Evolutionary conservation across 257 asterid species (phyloP), one percentile per base, ranked within the genome.

Genomic region (Capsicum rhomboideum): DNA sequence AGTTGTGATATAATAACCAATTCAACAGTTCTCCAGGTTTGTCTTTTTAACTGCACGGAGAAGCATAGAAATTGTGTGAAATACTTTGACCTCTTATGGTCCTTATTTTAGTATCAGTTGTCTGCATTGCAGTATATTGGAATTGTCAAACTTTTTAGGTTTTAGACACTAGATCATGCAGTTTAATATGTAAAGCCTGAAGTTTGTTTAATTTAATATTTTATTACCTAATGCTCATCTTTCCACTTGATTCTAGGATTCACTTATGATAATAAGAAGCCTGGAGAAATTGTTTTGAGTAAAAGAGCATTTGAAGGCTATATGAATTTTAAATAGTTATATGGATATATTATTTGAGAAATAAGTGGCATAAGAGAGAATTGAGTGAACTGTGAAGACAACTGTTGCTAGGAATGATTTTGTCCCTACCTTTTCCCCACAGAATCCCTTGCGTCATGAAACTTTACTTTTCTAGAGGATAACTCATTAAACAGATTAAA

Each of bases 11-110:
- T 96, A 53, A 88, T 94, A 55, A 96, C 99, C 12, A 88, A 85
- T 68, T 90, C 97, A n/a, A 84, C 85, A 86, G 92, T 90, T 87
- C 95, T 96, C 68, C 97, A 94, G 99, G 99, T 94, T 69, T 66
- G 89, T 86, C 31, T 80, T 74, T 86, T 16, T 11, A 50, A 17
- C 8, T 20, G 58, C 21, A 7, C 59, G 54, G 53, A 26, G 44
- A 50, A 77, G 63, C 63, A 77, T 77, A 63, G 49, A 77, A 8
- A 26, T 55, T 75, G 34, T 72, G 79, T 75, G 18, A 14, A 71
- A 21, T 37, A n/a, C 21, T 7, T 74, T 49, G 81, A 75, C 23
- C 61, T 49, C 59, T 74, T 26, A 21, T 9, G 23, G 44, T 52
- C 82, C 34, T 72, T 79, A 14, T 61, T 56, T 68, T 53, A 78